Conservation (phyloP, 352 stramenopile species). For the Phytophthora megakarya region DNA sequence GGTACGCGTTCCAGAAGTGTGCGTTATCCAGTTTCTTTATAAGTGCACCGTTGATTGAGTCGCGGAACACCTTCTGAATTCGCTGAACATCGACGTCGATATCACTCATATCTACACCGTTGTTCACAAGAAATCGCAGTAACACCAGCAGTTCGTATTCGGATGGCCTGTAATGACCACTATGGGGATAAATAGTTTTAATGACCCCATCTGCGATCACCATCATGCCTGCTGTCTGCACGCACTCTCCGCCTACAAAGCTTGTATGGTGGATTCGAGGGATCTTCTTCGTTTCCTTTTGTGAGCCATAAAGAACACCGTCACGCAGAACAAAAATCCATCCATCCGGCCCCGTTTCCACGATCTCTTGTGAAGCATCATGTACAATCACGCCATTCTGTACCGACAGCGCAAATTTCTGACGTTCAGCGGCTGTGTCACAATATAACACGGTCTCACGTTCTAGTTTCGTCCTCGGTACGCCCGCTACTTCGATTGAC, state of each 20-base stretch:
- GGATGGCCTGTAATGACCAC: constrained; percentile 95
- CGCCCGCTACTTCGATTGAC: constrained; percentile 83
- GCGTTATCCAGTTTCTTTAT: constrained; percentile 86
- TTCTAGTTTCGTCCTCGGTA: constrained; percentile 93
- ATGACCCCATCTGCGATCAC: constrained; percentile 92
- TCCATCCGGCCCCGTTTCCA: constrained; percentile 92
- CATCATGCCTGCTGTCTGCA: constrained; percentile 97
- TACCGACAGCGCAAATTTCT: constrained; percentile 90
- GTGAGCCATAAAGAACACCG: constrained; percentile 92
- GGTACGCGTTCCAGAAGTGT: constrained; percentile 83
- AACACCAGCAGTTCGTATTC: constrained; percentile 95
- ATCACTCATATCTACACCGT: constrained; percentile 88
- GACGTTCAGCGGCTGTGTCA: constrained; percentile 84
- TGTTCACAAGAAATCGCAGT: constrained; percentile 92
- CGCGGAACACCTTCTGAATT: constrained; percentile 94
- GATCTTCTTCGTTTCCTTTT: constrained; percentile 94
- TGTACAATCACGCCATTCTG: constrained; percentile 69
- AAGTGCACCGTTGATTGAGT: constrained; percentile 70
- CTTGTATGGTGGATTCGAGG: constrained; percentile 97
- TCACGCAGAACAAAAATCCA: constrained; percentile 98
- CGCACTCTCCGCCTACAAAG: constrained; percentile 96
- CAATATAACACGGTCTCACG: constrained; percentile 96
- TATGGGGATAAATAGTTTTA: constrained; percentile 96
- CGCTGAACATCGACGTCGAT: constrained; percentile 96
- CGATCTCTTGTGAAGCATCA: constrained; percentile 66